Conservation (phyloP, 495 filamentous ascomycete species). For the Penicillium arizonense region DNA sequence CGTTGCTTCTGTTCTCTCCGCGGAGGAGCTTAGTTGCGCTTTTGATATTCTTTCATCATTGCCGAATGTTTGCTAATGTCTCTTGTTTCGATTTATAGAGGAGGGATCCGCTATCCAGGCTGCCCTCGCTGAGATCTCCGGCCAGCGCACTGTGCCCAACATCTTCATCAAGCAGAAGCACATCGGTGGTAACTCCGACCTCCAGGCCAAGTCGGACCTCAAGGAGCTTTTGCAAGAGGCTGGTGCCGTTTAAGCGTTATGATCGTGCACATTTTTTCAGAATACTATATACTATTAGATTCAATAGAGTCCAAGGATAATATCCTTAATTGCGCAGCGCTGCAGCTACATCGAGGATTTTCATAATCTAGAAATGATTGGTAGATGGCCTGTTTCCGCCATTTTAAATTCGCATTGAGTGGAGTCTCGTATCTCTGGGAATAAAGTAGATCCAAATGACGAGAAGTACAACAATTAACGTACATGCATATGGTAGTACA, state of each 20-base stretch:
- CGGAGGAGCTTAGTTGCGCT: background rate
- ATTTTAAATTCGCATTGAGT: conserved; percentile 1
- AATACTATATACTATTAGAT: background rate
- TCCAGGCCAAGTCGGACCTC: conserved; percentile 64
- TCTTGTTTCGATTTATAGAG: conserved; percentile 37
- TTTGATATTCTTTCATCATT: too few relatives aligned
- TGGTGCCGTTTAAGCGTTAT: conserved; percentile 54
- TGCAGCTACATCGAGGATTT: background rate
- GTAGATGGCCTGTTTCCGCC: background rate
- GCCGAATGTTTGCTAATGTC: background rate
- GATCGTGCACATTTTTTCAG: background rate
- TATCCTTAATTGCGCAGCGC: conserved; percentile 3
- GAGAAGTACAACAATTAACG: background rate
- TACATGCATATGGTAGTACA: conserved; percentile 3
- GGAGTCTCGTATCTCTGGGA: background rate
- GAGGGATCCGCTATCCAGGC: conserved; percentile 82
- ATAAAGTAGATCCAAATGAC: background rate
- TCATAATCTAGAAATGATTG: background rate
- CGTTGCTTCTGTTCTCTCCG: background rate
- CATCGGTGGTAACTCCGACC: conserved; percentile 94
- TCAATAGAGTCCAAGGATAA: too few relatives aligned
- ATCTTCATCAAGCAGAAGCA: conserved; percentile 89
- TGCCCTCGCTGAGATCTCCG: conserved; percentile 75
- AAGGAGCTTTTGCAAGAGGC: conserved; percentile 60
- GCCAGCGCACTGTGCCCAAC: conserved; percentile 88